Evolutionary conservation across 768 basidiomycete genomes (phyloP), one percentile per base, ranked within the genome.

Genomic region (Termitomyces sp.): DNA sequence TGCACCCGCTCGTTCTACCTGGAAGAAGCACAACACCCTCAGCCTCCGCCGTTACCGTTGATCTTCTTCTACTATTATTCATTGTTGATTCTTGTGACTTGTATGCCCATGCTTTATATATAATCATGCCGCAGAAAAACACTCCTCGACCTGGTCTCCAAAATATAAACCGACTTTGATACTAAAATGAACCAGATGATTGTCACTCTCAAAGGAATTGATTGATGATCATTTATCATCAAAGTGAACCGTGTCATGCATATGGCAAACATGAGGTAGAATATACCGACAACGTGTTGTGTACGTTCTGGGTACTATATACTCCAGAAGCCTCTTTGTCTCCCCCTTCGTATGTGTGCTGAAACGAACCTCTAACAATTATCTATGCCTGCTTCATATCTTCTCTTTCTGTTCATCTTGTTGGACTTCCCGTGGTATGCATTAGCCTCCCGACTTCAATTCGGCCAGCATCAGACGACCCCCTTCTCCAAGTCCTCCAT

Each of bases 1-100:
- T 75, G 86, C 89, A 48, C 94, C 94, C 50, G 86, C 88, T 68
- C 86, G 88, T 65, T 89, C 94, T 10, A 94, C 91, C 78, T 98
- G 95, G 95, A 94, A 92, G 79, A 94, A 84, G 75, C 92, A 98
- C 94, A 99, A 98, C 86, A 97, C 96, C 15, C 91, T 93, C 84
- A 89, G 87, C 75, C 84, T 93, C 65, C 91, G 89, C 72, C 88
- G 91, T 65, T 93, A 93, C 84, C 88, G 91, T 77, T 93, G 84
- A 85, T 79, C 65, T 68, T 68, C 62, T 14, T 66, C 65, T 25
- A 25, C 25, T 25, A 25, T 61, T 68, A 65, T 61, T 65, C 62
- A 54, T 65, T 70, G 58, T 68, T 62, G 48, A 64, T 56, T 51
- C 60, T 65, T 68, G 62, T 60, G 68, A 67, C 70, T 69, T 71